Evolutionary conservation across 2,329 filamentous ascomycete species (phyloP).

Genomic region (Tolypocladium endophyticum): DNA sequence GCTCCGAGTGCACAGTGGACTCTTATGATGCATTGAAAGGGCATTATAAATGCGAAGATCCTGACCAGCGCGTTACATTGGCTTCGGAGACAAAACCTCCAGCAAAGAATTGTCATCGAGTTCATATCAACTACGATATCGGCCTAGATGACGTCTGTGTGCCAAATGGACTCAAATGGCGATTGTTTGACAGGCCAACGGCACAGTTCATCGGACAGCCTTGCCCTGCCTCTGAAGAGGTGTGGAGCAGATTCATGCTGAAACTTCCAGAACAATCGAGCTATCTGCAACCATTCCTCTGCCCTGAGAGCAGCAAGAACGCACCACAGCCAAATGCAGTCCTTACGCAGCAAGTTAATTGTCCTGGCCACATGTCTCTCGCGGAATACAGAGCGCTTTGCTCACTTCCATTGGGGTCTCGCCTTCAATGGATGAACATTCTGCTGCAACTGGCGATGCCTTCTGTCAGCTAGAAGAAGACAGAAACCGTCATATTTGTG

Average conservation of each 20-base stretch:
- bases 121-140: background rate
- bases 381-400: constrained; percentile 45
- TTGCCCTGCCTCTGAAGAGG: background rate
- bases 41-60: background rate
- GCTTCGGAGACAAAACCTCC: background rate
- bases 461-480: constrained; percentile 37
- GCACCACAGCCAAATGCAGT: constrained; percentile 35
- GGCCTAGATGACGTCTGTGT: background rate
- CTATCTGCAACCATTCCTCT: background rate
- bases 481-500: constrained; percentile 35
- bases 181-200: background rate
- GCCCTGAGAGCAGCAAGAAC: background rate
- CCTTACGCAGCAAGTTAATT: constrained; percentile 35
- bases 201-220: background rate
- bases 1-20: background rate
- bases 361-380: constrained; percentile 34
- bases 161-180: background rate
- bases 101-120: background rate
- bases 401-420: constrained; percentile 32
- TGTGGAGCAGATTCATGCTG: background rate
- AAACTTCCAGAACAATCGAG: background rate
- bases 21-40: background rate
- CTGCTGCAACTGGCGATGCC: constrained; percentile 36
- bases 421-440: constrained; percentile 47
- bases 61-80: background rate